Evolutionary conservation across 768 basidiomycete genomes (phyloP).

Genomic region (Gloeopeniophorella convolvens): DNA sequence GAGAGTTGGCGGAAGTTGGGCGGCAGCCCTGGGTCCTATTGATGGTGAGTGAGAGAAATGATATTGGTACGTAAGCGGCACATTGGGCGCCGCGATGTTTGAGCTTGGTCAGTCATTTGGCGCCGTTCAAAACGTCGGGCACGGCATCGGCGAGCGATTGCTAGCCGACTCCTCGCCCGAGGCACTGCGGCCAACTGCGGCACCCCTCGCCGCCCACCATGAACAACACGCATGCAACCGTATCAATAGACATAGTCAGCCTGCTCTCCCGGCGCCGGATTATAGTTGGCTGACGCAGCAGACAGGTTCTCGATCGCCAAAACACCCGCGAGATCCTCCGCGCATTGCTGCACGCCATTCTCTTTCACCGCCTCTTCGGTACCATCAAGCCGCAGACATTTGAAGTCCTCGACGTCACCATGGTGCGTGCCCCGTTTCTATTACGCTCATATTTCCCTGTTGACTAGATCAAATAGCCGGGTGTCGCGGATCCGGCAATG

Average conservation of each 20-base stretch:
- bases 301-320: conserved; percentile 64
- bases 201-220: background rate
- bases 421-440: conserved; percentile 45
- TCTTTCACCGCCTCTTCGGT: conserved; percentile 81
- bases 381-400: conserved; percentile 69
- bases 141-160: no score
- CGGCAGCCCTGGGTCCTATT: no score
- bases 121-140: no score
- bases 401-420: conserved; percentile 78
- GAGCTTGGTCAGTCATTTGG: no score
- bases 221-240: conserved; percentile 33
- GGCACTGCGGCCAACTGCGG: no score
- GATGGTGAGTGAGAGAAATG: no score
- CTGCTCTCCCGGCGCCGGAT: no score
- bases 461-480: conserved; percentile 46
- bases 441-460: background rate
- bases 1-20: no score
- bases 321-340: conserved; percentile 68
- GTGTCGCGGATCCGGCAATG: conserved; percentile 66
- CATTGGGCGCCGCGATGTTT: no score
- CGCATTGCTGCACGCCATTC: conserved; percentile 71
- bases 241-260: conserved; percentile 45
- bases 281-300: background rate
- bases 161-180: no score
- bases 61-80: no score